A percentile compares a stretch with the other conserved stretches of the same genome.
phyloP scores from a whole-genome alignment of 2,329 filamentous ascomycete species.

The Tolypocladium endophyticum region DNA sequence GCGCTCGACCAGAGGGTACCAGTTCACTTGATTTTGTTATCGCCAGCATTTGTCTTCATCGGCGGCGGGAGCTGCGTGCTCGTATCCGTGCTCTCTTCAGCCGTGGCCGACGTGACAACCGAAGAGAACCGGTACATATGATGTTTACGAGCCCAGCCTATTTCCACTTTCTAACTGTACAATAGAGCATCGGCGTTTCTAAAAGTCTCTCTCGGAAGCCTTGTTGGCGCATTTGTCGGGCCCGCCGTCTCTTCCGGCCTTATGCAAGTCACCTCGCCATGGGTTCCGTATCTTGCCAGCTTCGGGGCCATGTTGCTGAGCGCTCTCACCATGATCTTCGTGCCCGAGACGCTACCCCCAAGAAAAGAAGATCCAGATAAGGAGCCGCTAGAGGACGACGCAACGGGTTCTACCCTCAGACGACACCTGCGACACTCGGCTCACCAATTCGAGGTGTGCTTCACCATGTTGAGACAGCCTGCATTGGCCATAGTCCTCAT shows the following conservation, averaged over 20 bases:
- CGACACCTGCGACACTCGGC: neutral
- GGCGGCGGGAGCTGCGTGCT: constrained; percentile 10
- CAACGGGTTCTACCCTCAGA: neutral
- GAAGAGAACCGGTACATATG: neutral
- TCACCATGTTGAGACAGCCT: constrained; percentile 1
- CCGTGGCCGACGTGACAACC: constrained; percentile 7
- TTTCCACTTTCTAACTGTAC: neutral
- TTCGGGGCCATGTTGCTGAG: neutral
- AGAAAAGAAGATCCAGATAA: neutral
- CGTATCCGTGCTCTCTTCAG: constrained; percentile 9
- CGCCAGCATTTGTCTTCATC: constrained; percentile 7
- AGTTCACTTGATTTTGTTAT: constrained; percentile 2
- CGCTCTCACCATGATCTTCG: neutral
- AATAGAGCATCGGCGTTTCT: constrained; percentile 2
- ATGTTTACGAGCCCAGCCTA: neutral
- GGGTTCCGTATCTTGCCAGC: constrained; percentile 3
- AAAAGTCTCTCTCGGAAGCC: constrained; percentile 2
- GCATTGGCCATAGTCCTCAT: constrained; percentile 4
- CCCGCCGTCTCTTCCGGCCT: constrained; percentile 4
- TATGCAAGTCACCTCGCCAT: constrained; percentile 4
- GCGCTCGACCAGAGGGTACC: neutral
- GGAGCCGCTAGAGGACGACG: neutral
- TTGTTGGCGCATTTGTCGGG: constrained; percentile 2
- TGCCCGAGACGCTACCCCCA: constrained; percentile 4
- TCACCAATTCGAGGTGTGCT: neutral